These are phyloP conservation scores for Tuber melanosporum DNA, from an alignment of 495 filamentous ascomycete species.

Conservation along the genomic window DNA sequence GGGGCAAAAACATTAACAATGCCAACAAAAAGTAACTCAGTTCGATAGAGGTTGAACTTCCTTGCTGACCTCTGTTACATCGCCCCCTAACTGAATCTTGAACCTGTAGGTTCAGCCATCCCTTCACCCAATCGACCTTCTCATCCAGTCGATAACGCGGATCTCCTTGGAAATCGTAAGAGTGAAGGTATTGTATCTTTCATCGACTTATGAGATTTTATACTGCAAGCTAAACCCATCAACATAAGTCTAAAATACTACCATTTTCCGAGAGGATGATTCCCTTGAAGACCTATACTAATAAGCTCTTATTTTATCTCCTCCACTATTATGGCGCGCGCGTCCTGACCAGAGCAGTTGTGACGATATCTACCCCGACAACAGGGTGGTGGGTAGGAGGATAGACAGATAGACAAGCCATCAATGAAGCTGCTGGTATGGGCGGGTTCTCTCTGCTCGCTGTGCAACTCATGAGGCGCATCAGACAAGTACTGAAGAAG, in stretches of 20 bases:
- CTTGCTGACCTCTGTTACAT: neutral
- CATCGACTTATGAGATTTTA: neutral
- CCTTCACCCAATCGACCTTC: neutral
- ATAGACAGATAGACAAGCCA: neutral
- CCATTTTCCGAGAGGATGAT: neutral
- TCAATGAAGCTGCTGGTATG: neutral
- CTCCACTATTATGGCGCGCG: neutral
- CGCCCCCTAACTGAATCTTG: neutral
- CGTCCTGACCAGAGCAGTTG: neutral
- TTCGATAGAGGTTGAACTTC: neutral
- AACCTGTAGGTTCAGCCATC: neutral
- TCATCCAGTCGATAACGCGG: neutral
- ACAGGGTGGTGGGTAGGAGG: neutral
- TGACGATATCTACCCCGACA: neutral
- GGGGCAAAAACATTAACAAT: neutral
- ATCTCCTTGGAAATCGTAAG: neutral
- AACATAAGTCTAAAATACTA: neutral
- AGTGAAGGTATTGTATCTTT: neutral
- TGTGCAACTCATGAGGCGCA: neutral
- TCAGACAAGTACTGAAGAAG: neutral
- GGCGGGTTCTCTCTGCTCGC: neutral
- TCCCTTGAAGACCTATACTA: neutral
- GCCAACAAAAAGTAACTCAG: too few species aligned
- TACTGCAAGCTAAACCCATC: neutral
- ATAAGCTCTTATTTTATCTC: neutral